Conservation (phyloP, 352 stramenopile genomes). For the Detonula confervacea region DNA sequence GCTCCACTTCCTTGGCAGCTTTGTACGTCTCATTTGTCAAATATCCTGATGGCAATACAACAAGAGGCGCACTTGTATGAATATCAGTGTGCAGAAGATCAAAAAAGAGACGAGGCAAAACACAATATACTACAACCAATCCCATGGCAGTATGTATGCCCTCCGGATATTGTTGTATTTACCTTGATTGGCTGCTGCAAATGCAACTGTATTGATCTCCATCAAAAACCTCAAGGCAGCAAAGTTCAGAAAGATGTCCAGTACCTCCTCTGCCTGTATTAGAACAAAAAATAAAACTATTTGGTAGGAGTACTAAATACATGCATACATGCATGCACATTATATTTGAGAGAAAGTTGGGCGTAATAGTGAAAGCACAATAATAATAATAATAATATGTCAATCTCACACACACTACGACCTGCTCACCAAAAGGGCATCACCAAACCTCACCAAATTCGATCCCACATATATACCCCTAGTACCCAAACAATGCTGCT, state of each 20-base stretch:
- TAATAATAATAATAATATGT: background rate
- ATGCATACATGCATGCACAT: too few relatives aligned
- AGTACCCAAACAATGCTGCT: background rate
- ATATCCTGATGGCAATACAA: too few relatives aligned
- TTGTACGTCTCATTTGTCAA: conserved; percentile 4
- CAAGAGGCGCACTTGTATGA: too few relatives aligned
- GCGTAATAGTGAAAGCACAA: background rate
- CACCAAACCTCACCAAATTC: background rate
- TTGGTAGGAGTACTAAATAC: too few relatives aligned
- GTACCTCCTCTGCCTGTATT: conserved; percentile 7
- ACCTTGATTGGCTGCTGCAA: conserved; percentile 1
- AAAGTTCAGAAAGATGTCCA: conserved; percentile 13
- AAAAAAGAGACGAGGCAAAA: too few relatives aligned
- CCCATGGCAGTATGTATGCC: too few relatives aligned
- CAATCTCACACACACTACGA: too few relatives aligned
- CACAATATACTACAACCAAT: too few relatives aligned
- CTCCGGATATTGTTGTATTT: too few relatives aligned
- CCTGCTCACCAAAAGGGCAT: background rate
- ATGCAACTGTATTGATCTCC: conserved; percentile 12
- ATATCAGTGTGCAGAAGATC: too few relatives aligned
- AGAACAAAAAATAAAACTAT: conserved; percentile 2
- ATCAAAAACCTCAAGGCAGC: conserved; percentile 14
- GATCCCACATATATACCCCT: background rate
- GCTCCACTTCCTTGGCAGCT: background rate
- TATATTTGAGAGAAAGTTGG: background rate